Evolutionary conservation across 352 stramenopile species (phyloP).

Genomic region (Pythium vanterpoolii): DNA sequence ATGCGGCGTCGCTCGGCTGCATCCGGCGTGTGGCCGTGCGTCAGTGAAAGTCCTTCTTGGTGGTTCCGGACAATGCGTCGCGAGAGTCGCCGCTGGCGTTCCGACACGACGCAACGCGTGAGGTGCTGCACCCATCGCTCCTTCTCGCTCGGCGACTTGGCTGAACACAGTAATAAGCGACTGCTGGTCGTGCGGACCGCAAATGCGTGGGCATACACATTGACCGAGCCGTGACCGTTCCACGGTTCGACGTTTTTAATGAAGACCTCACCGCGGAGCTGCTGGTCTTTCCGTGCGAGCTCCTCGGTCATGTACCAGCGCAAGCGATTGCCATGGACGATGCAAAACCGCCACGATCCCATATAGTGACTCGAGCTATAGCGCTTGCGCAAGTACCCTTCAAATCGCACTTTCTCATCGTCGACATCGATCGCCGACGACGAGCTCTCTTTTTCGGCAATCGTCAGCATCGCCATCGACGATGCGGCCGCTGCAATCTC

Average conservation of each 20-base stretch:
- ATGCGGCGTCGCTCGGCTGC: conserved; percentile 39
- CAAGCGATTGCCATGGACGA: conserved; percentile 54
- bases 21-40: conserved; percentile 21
- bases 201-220: conserved; percentile 55
- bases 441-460: conserved; percentile 13
- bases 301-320: conserved; percentile 69
- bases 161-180: conserved; percentile 57
- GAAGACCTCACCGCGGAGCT: conserved; percentile 59
- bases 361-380: conserved; percentile 72
- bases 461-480: conserved; percentile 6
- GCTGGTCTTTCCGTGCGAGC: conserved; percentile 37
- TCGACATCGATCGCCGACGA: background rate
- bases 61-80: conserved; percentile 17
- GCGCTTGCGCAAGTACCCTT: conserved; percentile 64
- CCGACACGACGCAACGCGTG: conserved; percentile 26
- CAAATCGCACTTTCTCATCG: conserved; percentile 26
- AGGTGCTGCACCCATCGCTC: conserved; percentile 46
- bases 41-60: conserved; percentile 10
- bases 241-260: conserved; percentile 56
- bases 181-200: conserved; percentile 56
- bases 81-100: conserved; percentile 20
- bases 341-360: conserved; percentile 71
- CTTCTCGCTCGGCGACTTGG: conserved; percentile 38
- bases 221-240: conserved; percentile 52
- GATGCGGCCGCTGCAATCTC: conserved; percentile 5